Evolutionary conservation across 78 protist species (phyloP).

Genomic region (Andalucia godoyi): DNA sequence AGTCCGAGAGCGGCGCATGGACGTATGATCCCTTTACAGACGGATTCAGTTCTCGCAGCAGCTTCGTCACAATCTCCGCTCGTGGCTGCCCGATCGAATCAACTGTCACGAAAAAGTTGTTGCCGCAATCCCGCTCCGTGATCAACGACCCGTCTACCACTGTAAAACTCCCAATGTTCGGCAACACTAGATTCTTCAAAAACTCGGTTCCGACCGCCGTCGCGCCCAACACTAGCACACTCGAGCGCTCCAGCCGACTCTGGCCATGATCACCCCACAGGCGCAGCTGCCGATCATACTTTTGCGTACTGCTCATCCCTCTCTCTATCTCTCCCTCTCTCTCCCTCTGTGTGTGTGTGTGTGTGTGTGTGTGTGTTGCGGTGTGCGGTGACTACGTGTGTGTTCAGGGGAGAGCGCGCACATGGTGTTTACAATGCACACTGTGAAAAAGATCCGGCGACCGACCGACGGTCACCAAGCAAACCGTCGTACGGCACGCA

Average conservation of each 20-base stretch:
- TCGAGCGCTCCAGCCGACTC: background rate
- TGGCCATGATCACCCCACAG: slow-evolving; percentile 29
- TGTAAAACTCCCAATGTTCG: slow-evolving; percentile 26
- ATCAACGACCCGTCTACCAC: slow-evolving; percentile 25
- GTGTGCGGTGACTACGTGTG: no score
- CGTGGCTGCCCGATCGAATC: slow-evolving; percentile 6
- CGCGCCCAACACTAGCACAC: slow-evolving; percentile 20
- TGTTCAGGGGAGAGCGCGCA: no score
- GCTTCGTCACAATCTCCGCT: background rate
- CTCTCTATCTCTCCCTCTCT: no score
- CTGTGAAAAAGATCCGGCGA: no score
- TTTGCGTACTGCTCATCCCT: no score
- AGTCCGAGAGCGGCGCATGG: background rate
- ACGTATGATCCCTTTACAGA: background rate
- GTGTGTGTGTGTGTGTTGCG: no score
- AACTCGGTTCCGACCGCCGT: slow-evolving; percentile 27
- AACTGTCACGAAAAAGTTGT: slow-evolving; percentile 16
- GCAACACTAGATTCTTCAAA: slow-evolving; percentile 24
- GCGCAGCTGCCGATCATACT: background rate
- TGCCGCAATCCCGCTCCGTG: slow-evolving; percentile 17
- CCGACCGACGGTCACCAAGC: no score
- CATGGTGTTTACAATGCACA: no score
- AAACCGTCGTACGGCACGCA: no score
- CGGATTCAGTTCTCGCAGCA: slow-evolving; percentile 16
- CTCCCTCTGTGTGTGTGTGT: no score